A percentile compares a stretch with the other conserved stretches of the same genome.
phyloP scores from a whole-genome alignment of 345 rosid genomes.

The Dimocarpus longan region DNA sequence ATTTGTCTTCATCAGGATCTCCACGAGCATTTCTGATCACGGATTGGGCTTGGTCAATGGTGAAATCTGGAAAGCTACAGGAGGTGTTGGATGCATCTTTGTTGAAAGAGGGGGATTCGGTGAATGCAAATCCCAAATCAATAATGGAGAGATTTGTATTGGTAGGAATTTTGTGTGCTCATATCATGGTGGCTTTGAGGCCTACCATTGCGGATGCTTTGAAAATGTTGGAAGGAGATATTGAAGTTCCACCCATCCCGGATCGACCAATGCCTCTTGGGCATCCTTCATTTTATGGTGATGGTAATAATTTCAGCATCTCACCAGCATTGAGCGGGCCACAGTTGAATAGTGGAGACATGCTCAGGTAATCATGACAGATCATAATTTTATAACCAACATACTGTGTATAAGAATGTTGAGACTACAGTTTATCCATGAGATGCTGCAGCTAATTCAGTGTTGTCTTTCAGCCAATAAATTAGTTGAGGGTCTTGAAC shows the following conservation, averaged over 20 bases:
- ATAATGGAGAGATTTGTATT: constrained; percentile 85
- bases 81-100: constrained; percentile 60
- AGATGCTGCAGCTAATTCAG: not conserved
- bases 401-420: not conserved
- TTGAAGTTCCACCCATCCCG: constrained; percentile 76
- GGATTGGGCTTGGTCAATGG: constrained; percentile 91
- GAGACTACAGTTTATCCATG: not conserved
- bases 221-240: constrained; percentile 91
- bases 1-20: constrained; percentile 59
- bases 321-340: constrained; percentile 61
- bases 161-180: constrained; percentile 88
- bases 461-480: not conserved
- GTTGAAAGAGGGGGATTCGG: constrained; percentile 42
- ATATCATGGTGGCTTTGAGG: constrained; percentile 90
- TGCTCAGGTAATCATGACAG: constrained; percentile 44
- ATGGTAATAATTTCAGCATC: constrained; percentile 46
- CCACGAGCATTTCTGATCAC: constrained; percentile 71
- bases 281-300: constrained; percentile 41
- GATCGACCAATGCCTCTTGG: constrained; percentile 76
- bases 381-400: not conserved
- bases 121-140: constrained; percentile 59
- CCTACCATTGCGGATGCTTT: constrained; percentile 82
- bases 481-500: constrained; percentile 3
- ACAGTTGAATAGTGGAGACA: constrained; percentile 43
- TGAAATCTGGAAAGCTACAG: constrained; percentile 68